Base-by-base conservation (phyloP, 2,329 filamentous ascomycete genomes). In the Teratosphaeria gauchensis region DNA sequence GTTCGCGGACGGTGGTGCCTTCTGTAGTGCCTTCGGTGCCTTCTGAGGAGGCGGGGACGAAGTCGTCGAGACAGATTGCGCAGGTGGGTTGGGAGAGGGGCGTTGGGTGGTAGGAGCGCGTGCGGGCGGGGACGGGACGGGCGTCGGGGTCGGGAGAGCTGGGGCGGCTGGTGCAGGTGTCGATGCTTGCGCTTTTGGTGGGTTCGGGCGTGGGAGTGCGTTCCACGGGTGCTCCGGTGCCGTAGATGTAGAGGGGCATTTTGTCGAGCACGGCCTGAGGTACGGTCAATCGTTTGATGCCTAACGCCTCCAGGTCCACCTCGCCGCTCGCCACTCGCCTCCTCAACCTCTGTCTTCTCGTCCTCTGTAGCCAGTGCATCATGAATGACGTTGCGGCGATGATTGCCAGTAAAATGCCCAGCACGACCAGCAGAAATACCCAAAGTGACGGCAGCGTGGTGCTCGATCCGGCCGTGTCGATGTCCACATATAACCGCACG, bases 1-100 rank as follows among this genome's bases (percentile, higher is more conserved):
- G 78, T 73, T 96, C 89, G 58, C 91, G 87, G 58, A 97, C 91
- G 21, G 85, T 82, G 0, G 89, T 67, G 35, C 68, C 69, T 54
- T 64, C 61, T 6, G 56, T 53, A 8, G 61, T 64, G 5, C 42
- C 51, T 54, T 64, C 61, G 6, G 56, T 53, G 14, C 61, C 65
- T 7, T 54, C 51, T 59, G 3, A 28, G 9, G 3, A 28, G 9
- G 62, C 61, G 1, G 64, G 58, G 31, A 87, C 80, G 68, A 90
- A 97, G 60, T 89, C 84, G 57, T 90, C 88, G 0, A 95, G 80
- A 69, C 94, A 99, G 56, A 97, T 96, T n/a, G 89, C 84, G 70
- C 94, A 97, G 2, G 82, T 86, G 0, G 89, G 85, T 70, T 97
- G 94, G 21, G 85, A 84, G 65, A 89, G 79, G 42, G 73, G 71